Evolutionary conservation across 148 eudicot genomes (phyloP).

Genomic region (Silene uniflora): DNA sequence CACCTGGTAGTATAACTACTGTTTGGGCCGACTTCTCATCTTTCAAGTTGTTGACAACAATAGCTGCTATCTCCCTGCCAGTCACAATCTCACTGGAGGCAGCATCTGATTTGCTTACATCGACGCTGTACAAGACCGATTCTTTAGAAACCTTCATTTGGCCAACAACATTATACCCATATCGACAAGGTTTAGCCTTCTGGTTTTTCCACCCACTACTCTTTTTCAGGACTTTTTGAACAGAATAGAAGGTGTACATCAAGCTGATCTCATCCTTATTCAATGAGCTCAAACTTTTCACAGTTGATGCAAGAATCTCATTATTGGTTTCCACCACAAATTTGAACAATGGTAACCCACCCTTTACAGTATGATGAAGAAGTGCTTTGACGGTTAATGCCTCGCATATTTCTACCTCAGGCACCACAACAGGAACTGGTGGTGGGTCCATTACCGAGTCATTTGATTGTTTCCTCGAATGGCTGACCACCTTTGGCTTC

Average conservation of each 20-base stretch:
- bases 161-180: slow-evolving; percentile 58
- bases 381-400: slow-evolving; percentile 47
- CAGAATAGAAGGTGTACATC: slow-evolving; percentile 69
- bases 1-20: slow-evolving; percentile 74
- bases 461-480: slow-evolving; percentile 23
- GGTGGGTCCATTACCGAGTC: slow-evolving; percentile 22
- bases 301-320: slow-evolving; percentile 66
- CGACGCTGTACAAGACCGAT: slow-evolving; percentile 52
- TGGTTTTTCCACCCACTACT: slow-evolving; percentile 63
- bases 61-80: slow-evolving; percentile 61
- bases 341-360: slow-evolving; percentile 70
- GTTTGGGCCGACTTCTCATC: slow-evolving; percentile 26
- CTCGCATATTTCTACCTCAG: slow-evolving; percentile 23
- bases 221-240: slow-evolving; percentile 54
- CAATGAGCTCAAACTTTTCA: slow-evolving; percentile 40
- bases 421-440: slow-evolving; percentile 18
- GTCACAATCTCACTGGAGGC: slow-evolving; percentile 31
- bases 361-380: slow-evolving; percentile 58
- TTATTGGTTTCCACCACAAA: slow-evolving; percentile 57
- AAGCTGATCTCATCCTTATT: slow-evolving; percentile 49
- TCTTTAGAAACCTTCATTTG: slow-evolving; percentile 75
- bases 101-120: slow-evolving; percentile 31
- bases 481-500: slow-evolving; percentile 38
- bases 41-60: slow-evolving; percentile 36
- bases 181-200: slow-evolving; percentile 44